Percentiles rank a stretch among this genome's conserved stretches.
These are phyloP conservation scores for Fusarium redolens DNA, from an alignment of 2,329 filamentous ascomycete genomes.

Conservation along the genomic window DNA sequence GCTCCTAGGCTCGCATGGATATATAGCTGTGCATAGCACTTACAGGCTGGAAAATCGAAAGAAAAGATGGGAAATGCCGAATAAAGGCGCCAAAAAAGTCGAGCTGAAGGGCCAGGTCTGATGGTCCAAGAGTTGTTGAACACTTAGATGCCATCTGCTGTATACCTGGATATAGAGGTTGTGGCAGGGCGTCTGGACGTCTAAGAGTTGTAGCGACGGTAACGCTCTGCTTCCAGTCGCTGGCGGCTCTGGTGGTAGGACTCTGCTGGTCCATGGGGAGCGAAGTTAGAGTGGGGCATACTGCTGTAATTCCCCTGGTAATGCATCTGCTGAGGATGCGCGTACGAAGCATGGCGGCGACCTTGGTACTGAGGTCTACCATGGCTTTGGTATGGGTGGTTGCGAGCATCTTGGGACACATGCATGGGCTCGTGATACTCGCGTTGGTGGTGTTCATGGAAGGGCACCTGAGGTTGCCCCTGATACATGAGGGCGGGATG, in stretches of 20 bases:
- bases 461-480: neutral
- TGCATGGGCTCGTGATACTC: neutral
- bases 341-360: slow-evolving; percentile 7
- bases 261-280: neutral
- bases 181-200: neutral
- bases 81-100: neutral
- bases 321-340: neutral
- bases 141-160: neutral
- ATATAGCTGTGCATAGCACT: neutral
- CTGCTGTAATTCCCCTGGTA: neutral
- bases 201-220: slow-evolving; percentile 7
- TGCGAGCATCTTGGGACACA: neutral
- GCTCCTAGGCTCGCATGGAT: neutral
- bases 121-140: neutral
- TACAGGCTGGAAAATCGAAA: neutral
- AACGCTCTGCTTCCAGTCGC: slow-evolving; percentile 7
- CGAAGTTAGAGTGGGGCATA: neutral
- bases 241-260: slow-evolving; percentile 5
- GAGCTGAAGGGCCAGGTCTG: neutral
- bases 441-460: neutral
- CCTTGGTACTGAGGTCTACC: neutral
- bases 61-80: neutral
- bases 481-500: neutral
- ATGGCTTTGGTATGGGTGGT: neutral
- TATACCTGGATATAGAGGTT: neutral